Percentiles rank a stretch among this genome's conserved stretches.
These are phyloP conservation scores for Colletotrichum camelliae DNA, from an alignment of 2,329 filamentous ascomycete genomes.

Conservation along the genomic window DNA sequence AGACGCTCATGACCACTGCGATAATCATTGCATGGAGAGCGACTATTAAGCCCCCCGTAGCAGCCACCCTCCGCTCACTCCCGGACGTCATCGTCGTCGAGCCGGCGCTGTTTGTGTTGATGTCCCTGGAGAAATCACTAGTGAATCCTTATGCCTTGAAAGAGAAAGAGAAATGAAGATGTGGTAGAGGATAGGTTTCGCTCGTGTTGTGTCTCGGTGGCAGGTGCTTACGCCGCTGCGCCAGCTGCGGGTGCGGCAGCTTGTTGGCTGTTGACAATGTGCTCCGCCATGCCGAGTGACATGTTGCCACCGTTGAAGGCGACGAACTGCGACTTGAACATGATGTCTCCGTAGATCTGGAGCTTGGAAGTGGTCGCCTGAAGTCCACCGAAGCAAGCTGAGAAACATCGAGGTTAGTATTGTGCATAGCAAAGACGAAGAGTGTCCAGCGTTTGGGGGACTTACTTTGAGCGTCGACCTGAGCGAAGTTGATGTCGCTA, in stretches of 20 bases:
- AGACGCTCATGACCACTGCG: slow-evolving; percentile 9
- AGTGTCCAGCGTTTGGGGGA: slow-evolving; percentile 10
- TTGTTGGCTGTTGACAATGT: slow-evolving; percentile 10
- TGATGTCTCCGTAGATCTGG: slow-evolving; percentile 68
- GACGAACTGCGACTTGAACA: slow-evolving; percentile 67
- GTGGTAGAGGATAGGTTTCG: not conserved
- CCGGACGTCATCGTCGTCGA: slow-evolving; percentile 5
- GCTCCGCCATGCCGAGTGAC: slow-evolving; percentile 53
- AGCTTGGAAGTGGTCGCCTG: slow-evolving; percentile 62
- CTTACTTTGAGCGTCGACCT: slow-evolving; percentile 56
- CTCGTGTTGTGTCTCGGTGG: not conserved
- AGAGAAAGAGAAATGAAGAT: not conserved
- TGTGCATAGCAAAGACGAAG: not conserved
- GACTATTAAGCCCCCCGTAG: slow-evolving; percentile 6
- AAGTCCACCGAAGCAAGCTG: slow-evolving; percentile 71
- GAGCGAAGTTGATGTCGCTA: slow-evolving; percentile 57
- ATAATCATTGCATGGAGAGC: slow-evolving; percentile 3
- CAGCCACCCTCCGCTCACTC: not conserved
- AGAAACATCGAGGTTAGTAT: not conserved
- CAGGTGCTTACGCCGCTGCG: slow-evolving; percentile 20
- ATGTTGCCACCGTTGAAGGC: slow-evolving; percentile 63
- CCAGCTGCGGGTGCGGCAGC: slow-evolving; percentile 1
- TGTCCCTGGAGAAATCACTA: slow-evolving; percentile 11
- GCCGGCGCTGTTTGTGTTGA: slow-evolving; percentile 10
- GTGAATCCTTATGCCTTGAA: slow-evolving; percentile 17